Conservation (phyloP, 2,329 filamentous ascomycete genomes). For the Fusarium sp. region DNA sequence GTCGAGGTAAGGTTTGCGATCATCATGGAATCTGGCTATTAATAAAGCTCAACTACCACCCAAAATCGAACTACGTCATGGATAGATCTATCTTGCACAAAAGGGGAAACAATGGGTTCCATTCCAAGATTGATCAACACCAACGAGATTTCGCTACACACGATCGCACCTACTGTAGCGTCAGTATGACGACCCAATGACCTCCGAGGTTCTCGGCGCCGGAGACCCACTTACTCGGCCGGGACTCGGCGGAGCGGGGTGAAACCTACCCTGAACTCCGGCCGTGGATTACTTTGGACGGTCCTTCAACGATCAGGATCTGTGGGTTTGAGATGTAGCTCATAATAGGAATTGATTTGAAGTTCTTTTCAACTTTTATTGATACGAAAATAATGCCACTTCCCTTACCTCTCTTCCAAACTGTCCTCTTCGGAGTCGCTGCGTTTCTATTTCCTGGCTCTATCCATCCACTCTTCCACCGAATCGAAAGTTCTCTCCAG, state of each 20-base stretch:
- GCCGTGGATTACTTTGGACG: not conserved
- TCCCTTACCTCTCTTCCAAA: not conserved
- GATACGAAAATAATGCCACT: too few relatives aligned
- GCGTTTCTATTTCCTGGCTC: not conserved
- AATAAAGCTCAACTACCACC: not conserved
- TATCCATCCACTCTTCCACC: not conserved
- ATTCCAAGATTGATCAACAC: not conserved
- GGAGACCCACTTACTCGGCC: slow-evolving; percentile 18
- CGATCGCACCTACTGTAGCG: not conserved
- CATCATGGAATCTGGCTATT: not conserved
- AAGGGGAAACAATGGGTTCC: not conserved
- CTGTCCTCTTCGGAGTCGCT: not conserved
- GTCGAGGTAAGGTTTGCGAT: slow-evolving; percentile 24
- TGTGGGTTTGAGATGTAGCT: not conserved
- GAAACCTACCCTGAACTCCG: slow-evolving; percentile 9
- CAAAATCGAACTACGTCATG: slow-evolving; percentile 28
- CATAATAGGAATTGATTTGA: too few relatives aligned
- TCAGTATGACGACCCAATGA: slow-evolving; percentile 38
- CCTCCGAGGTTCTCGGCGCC: slow-evolving; percentile 20
- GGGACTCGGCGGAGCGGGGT: not conserved
- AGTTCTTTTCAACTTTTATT: too few relatives aligned
- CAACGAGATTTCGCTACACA: not conserved
- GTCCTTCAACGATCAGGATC: not conserved
- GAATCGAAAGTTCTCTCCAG: not conserved
- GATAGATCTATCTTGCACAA: not conserved